Evolutionary conservation across 441 rosid genomes (phyloP), one percentile per base, ranked within the genome.

Genomic region (Sinapis alba): DNA sequence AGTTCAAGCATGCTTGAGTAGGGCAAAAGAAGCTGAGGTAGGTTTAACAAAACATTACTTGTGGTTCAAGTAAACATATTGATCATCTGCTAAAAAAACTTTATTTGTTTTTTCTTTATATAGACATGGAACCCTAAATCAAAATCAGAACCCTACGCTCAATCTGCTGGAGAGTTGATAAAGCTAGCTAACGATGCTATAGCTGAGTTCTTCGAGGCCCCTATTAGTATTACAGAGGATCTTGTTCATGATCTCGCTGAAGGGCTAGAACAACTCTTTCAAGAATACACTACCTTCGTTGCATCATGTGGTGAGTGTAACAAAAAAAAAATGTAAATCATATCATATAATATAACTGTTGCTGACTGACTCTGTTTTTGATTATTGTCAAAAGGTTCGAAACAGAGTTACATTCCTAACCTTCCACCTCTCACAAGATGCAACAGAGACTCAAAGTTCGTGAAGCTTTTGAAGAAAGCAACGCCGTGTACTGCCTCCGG

Each of bases 111-210:
- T 7, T 58, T 7, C 7, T 6, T 16, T 2, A 0, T 20, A 38
- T 79, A 94, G 99, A 92, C 94, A 9, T 94, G 98, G 99, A 92
- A 92, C 65, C 94, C 94, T 0, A 92, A 89, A 78, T 90, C 97
- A 10, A 94, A 92, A 80, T 84, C 89, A 19, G 94, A 92, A 76
- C 96, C 98, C 0, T 88, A 92, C 59, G 89, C 92, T 7, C 89
- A 84, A 45, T 89, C 99, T 1, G 88, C 81, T 18, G 91, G 80
- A 45, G 97, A 90, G 75, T 47, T 92, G 45, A 86, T 88, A 87
- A 85, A 73, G 82, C 73, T 81, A 15, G 86, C 84, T 1, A 86
- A 88, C 62, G 96, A 92, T 43, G 85, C 78, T 0, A 81, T 87
- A n/a, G 81, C 86, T 0, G 97, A 90, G 28, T 92, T 94, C 87